Evolutionary conservation across 192 early-diverging fungal genomes (phyloP).

Genomic region (Umbelopsis sp.): DNA sequence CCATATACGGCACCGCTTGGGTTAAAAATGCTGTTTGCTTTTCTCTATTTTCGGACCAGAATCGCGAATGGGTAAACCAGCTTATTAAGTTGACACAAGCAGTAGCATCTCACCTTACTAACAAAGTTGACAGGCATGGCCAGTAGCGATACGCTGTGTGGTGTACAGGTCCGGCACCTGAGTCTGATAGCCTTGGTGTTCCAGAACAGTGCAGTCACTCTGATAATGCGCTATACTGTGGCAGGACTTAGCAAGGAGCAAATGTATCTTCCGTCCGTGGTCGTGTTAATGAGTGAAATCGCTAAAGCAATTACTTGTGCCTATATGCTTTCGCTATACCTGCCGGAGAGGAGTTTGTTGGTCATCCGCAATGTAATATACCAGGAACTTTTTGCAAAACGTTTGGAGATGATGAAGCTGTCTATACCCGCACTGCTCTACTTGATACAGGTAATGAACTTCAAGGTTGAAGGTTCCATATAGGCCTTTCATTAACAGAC

Average conservation of each 20-base stretch:
- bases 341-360: constrained; percentile 35
- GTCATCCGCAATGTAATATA: constrained; percentile 37
- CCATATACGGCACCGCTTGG: no score
- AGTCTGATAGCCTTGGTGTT: constrained; percentile 82
- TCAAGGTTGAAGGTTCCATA: not conserved
- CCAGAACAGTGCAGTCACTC: constrained; percentile 82
- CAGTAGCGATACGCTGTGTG: not conserved
- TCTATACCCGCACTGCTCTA: constrained; percentile 91
- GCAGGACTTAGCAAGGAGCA: constrained; percentile 34
- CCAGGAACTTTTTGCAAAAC: constrained; percentile 66
- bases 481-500: not conserved
- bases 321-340: constrained; percentile 29
- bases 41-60: not conserved
- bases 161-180: constrained; percentile 78
- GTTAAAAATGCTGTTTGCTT: not conserved
- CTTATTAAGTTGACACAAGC: not conserved
- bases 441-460: constrained; percentile 69
- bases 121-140: not conserved
- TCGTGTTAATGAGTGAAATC: constrained; percentile 85
- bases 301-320: constrained; percentile 70
- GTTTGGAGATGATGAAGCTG: constrained; percentile 65
- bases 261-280: constrained; percentile 78
- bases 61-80: constrained; percentile 7
- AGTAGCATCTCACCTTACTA: not conserved
- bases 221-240: constrained; percentile 91